These are phyloP conservation scores for Malus hybrid DNA, from an alignment of 331 rosid genomes.

Conservation along the genomic window DNA sequence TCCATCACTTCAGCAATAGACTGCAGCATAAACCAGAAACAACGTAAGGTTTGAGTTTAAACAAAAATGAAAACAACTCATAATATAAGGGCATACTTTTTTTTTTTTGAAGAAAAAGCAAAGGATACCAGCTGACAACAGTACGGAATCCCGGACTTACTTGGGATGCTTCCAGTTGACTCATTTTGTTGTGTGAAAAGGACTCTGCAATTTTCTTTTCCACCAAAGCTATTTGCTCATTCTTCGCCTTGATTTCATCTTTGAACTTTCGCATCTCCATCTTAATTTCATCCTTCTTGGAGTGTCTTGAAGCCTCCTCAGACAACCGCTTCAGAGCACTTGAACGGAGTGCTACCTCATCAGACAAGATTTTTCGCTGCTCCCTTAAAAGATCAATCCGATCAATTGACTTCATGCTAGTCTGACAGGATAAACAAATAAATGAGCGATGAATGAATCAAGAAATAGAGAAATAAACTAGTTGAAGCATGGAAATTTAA, in stretches of 20 bases:
- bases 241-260: slow-evolving; percentile 73
- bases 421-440: slow-evolving; percentile 32
- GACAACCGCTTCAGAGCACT: slow-evolving; percentile 86
- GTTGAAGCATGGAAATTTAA: not conserved
- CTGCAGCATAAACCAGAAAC: slow-evolving; percentile 44
- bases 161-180: slow-evolving; percentile 55
- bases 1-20: slow-evolving; percentile 63
- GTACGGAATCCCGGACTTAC: slow-evolving; percentile 34
- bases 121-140: not conserved
- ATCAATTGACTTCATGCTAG: slow-evolving; percentile 69
- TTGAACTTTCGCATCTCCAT: slow-evolving; percentile 58
- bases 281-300: slow-evolving; percentile 68
- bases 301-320: slow-evolving; percentile 65
- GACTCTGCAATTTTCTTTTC: slow-evolving; percentile 68
- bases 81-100: not conserved
- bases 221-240: slow-evolving; percentile 69
- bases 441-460: slow-evolving; percentile 6
- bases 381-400: slow-evolving; percentile 87
- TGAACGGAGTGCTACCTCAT: slow-evolving; percentile 90
- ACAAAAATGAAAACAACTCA: slow-evolving; percentile 3
- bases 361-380: slow-evolving; percentile 84
- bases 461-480: not conserved
- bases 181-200: slow-evolving; percentile 41
- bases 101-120: not conserved
- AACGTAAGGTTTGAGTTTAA: slow-evolving; percentile 9